These are phyloP conservation scores for Aspergillus clavatus DNA, from an alignment of 2,329 filamentous ascomycete genomes.

Conservation along the genomic window DNA sequence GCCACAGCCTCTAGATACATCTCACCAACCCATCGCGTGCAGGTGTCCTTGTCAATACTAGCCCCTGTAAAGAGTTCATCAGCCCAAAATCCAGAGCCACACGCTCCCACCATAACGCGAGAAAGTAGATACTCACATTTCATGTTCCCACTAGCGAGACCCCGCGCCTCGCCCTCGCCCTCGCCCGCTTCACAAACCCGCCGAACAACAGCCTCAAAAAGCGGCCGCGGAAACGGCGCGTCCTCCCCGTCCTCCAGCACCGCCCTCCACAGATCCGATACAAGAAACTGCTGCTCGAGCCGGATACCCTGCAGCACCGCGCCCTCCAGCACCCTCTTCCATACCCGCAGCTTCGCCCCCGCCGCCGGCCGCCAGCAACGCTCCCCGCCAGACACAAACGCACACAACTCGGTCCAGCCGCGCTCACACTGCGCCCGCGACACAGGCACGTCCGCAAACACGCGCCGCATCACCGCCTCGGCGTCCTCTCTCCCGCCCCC, in stretches of 20 bases:
- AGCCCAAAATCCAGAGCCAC: too few relatives aligned
- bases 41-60: constrained; percentile 33
- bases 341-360: constrained; percentile 45
- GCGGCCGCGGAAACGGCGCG: constrained; percentile 27
- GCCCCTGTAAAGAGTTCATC: constrained; percentile 37
- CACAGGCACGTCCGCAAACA: constrained; percentile 50
- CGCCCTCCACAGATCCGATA: constrained; percentile 38
- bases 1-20: constrained; percentile 37
- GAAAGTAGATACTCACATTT: constrained; percentile 34
- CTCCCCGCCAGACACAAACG: constrained; percentile 44
- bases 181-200: constrained; percentile 29
- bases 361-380: constrained; percentile 46
- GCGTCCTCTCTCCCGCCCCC: constrained; percentile 25
- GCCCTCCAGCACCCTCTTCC: constrained; percentile 42
- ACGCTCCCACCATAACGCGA: neutral
- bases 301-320: constrained; percentile 38
- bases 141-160: constrained; percentile 21
- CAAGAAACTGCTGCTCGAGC: constrained; percentile 39
- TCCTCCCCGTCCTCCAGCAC: constrained; percentile 33
- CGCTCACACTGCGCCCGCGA: constrained; percentile 48
- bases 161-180: constrained; percentile 9
- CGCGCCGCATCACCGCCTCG: constrained; percentile 28
- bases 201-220: constrained; percentile 38
- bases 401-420: constrained; percentile 49
- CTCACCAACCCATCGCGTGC: constrained; percentile 37